Percentiles rank a stretch among this genome's conserved stretches.
These are phyloP conservation scores for Epithele typhae DNA, from an alignment of 768 basidiomycete species.

Conservation along the genomic window DNA sequence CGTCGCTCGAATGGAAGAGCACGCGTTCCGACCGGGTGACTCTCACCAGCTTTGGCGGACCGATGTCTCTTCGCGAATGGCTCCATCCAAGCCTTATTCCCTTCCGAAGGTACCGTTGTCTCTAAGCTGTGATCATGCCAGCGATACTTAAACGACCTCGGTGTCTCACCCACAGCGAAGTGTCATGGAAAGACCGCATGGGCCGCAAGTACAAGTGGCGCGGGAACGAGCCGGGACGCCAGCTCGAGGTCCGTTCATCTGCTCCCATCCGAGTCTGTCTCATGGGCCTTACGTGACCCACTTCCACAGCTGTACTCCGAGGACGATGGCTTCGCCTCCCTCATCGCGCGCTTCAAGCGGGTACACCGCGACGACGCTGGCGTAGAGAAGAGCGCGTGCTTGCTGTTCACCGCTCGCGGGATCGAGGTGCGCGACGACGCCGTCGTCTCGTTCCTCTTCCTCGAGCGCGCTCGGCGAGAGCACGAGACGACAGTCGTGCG, in stretches of 20 bases:
- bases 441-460: slow-evolving; percentile 37
- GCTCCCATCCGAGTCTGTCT: no score
- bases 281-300: no score
- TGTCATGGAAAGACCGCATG: slow-evolving; percentile 30
- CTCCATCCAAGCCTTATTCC: slow-evolving; percentile 36
- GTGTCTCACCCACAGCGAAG: slow-evolving; percentile 32
- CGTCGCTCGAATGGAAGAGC: slow-evolving; percentile 37
- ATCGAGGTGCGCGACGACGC: slow-evolving; percentile 33
- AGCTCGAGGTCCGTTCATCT: slow-evolving; percentile 30
- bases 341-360: slow-evolving; percentile 28
- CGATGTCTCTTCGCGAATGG: slow-evolving; percentile 34
- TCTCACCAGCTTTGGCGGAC: slow-evolving; percentile 24
- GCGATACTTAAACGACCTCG: no score
- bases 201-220: slow-evolving; percentile 40
- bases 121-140: no score
- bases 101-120: no score
- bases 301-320: slow-evolving; percentile 32
- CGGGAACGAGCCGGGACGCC: slow-evolving; percentile 31
- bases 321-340: slow-evolving; percentile 22
- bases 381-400: slow-evolving; percentile 25
- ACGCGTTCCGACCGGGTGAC: slow-evolving; percentile 35
- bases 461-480: slow-evolving; percentile 36
- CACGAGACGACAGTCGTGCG: slow-evolving; percentile 29
- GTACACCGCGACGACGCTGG: slow-evolving; percentile 22
- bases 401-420: slow-evolving; percentile 31